These are phyloP conservation scores for Eucalyptus viminalis DNA, from an alignment of 345 rosid species.

Conservation along the genomic window DNA sequence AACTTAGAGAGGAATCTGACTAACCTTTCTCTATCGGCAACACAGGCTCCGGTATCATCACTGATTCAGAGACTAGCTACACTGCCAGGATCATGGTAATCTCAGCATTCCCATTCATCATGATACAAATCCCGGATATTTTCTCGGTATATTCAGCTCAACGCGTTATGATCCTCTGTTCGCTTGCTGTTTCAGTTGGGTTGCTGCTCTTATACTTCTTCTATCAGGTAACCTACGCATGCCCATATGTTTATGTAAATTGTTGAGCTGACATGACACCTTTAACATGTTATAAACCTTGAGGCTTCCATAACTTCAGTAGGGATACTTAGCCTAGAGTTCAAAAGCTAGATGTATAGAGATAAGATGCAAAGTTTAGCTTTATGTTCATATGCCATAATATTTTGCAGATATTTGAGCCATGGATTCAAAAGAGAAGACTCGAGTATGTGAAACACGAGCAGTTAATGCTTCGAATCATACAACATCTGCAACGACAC, in stretches of 20 bases:
- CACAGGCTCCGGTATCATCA: constrained; percentile 19
- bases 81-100: constrained; percentile 28
- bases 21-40: background rate
- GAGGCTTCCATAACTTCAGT: background rate
- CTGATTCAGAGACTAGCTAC: constrained; percentile 27
- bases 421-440: constrained; percentile 25
- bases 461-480: constrained; percentile 4
- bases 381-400: background rate
- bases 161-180: constrained; percentile 1
- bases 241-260: background rate
- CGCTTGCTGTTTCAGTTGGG: background rate
- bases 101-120: constrained; percentile 22
- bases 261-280: background rate
- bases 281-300: background rate
- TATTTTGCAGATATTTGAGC: constrained; percentile 12
- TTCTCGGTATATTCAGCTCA: background rate
- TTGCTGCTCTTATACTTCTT: constrained; percentile 12
- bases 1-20: background rate
- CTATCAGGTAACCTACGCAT: constrained; percentile 11
- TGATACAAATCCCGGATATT: constrained; percentile 12
- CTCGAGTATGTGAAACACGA: constrained; percentile 17
- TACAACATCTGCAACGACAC: constrained; percentile 7
- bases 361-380: background rate
- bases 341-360: background rate
- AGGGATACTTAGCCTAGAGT: background rate